Base-by-base conservation (phyloP, 2,329 filamentous ascomycete species). In the Hysterium pulicare region DNA sequence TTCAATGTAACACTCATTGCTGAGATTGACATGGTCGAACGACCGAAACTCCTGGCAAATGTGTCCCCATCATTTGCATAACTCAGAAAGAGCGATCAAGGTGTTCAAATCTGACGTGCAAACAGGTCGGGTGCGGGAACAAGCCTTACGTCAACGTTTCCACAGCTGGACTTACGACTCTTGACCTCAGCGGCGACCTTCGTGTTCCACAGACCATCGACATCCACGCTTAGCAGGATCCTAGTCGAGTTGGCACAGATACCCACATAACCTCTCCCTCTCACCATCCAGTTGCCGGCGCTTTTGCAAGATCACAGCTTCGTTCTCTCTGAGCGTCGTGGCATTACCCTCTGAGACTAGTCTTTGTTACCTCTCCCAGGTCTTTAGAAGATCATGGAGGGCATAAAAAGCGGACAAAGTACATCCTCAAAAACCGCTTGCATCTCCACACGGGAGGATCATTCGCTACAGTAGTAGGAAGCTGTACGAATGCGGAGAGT, bases 341-440 rank as follows among this genome's bases (percentile, higher is more conserved):
- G 85, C 88, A 87, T 79, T 84, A 81, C 84, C 86, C 83, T 87
- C 86, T 67, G 76, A 84, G 88, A 95, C 84, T 82, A 73, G 87
- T 93, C 90, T 96, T 95, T 95, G 85, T 74, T 86, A 90, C 84
- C 86, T 83, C 85, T 82, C 81, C 81, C 59, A 59, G 63, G 41
- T 44, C 56, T 37, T n/a, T n/a, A 59, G 49, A 53, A 62, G 58
- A 62, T 64, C 68, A 58, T 41, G 79, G 80, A 83, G 82, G 84
- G 85, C 82, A 69, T 73, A 44, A 75, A 62, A 76, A 83, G 78
- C 87, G 87, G 79, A 86, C 87, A 95, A 96, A 95, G 81, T 71
- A 90, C 88, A 84, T 94, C 88, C 78, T 76, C 77, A 95, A 96
- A 96, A 95, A 82, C 81, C 88, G 87, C 81, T 79, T 76, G 68